phyloP scores from a whole-genome alignment of 1,139 yeast species.

The Suhomyces guaymorum region DNA sequence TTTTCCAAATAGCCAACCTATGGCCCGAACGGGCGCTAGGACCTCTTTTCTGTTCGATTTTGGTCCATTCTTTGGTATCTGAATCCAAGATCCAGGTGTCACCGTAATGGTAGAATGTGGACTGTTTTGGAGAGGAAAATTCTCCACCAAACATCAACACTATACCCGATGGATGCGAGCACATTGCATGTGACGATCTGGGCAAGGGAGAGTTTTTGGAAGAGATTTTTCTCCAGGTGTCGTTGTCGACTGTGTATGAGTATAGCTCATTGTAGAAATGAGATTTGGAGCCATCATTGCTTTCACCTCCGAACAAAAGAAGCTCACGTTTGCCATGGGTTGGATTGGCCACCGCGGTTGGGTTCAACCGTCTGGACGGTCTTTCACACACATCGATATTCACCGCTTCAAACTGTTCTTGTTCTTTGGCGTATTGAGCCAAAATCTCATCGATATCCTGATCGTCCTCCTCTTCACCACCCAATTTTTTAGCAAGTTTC shows the following conservation, averaged over 20 bases:
- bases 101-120: slow-evolving; percentile 93
- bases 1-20: slow-evolving; percentile 88
- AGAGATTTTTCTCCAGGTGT: slow-evolving; percentile 75
- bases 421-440: slow-evolving; percentile 76
- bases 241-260: slow-evolving; percentile 73
- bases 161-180: slow-evolving; percentile 88
- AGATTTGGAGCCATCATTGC: slow-evolving; percentile 53
- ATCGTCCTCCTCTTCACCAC: slow-evolving; percentile 83
- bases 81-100: slow-evolving; percentile 94
- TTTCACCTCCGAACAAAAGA: slow-evolving; percentile 88
- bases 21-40: slow-evolving; percentile 94
- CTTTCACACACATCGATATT: slow-evolving; percentile 55
- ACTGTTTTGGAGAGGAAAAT: slow-evolving; percentile 93
- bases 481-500: slow-evolving; percentile 72
- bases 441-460: slow-evolving; percentile 84
- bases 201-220: slow-evolving; percentile 92
- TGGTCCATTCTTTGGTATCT: slow-evolving; percentile 84
- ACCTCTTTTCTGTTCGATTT: slow-evolving; percentile 70
- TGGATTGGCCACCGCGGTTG: slow-evolving; percentile 77
- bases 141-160: slow-evolving; percentile 93
- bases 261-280: slow-evolving; percentile 80
- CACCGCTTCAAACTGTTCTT: slow-evolving; percentile 74
- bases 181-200: slow-evolving; percentile 91
- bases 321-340: slow-evolving; percentile 75
- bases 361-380: slow-evolving; percentile 72